Conservation (phyloP, 148 eudicot genomes). For the Nyssa sinensis region DNA sequence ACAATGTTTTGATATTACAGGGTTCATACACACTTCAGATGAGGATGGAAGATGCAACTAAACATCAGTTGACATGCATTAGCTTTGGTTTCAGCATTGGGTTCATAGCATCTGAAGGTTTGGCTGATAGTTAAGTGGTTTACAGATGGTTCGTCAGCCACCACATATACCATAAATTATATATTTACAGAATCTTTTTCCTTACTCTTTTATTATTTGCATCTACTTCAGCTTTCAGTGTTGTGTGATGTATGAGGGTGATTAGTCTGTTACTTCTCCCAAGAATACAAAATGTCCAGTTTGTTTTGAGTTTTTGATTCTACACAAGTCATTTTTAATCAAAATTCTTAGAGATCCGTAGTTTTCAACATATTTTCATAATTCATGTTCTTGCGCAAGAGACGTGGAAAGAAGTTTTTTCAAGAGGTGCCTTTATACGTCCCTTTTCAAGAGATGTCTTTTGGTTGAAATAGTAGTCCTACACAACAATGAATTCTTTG, state of each 20-base stretch:
- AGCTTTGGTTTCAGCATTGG: conserved; percentile 69
- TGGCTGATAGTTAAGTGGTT: conserved; percentile 25
- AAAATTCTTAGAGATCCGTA: too few relatives aligned
- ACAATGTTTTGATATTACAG: conserved; percentile 33
- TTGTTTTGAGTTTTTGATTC: too few relatives aligned
- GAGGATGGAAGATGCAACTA: conserved; percentile 54
- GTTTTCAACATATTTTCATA: too few relatives aligned
- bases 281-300: neutral
- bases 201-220: neutral
- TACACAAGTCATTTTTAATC: neutral
- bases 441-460: too few relatives aligned
- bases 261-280: neutral
- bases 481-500: too few relatives aligned
- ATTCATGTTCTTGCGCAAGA: too few relatives aligned
- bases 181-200: neutral
- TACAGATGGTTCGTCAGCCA: neutral
- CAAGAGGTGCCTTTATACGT: too few relatives aligned
- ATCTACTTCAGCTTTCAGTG: conserved; percentile 3
- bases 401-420: too few relatives aligned
- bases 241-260: conserved; percentile 2
- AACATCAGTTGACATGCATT: conserved; percentile 65
- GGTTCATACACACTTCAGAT: conserved; percentile 73
- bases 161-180: neutral
- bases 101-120: conserved; percentile 30
- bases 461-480: too few relatives aligned